Percentiles rank a stretch among this genome's conserved stretches.
phyloP scores from a whole-genome alignment of 129 eudicot species.

The Silybum marianum region DNA sequence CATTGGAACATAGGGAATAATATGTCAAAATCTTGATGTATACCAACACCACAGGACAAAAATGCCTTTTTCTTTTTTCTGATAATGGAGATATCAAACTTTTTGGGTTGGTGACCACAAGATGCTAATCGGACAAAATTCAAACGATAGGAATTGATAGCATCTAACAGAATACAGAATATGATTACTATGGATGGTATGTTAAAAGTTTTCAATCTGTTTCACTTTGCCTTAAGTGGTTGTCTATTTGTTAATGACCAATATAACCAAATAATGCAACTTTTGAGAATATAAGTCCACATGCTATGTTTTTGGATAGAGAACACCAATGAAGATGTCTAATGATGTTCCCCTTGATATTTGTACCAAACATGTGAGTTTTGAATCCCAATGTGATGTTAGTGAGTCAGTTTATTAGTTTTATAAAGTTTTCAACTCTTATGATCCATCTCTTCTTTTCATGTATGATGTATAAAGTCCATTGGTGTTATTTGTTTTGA shows the following conservation, averaged over 20 bases:
- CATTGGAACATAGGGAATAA: not conserved
- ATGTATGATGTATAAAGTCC: not conserved
- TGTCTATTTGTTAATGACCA: constrained; percentile 2
- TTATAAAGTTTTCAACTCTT: not conserved
- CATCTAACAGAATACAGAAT: not conserved
- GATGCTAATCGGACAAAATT: not conserved
- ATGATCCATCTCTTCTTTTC: not conserved
- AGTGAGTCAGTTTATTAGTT: no score
- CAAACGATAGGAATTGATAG: not conserved
- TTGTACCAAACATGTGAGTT: not conserved
- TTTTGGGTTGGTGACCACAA: not conserved
- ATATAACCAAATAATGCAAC: constrained; percentile 16
- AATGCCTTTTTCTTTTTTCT: not conserved
- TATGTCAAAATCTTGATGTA: not conserved
- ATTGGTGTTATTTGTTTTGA: not conserved
- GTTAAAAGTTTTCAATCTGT: not conserved
- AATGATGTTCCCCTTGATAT: not conserved
- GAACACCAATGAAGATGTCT: not conserved
- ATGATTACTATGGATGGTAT: not conserved
- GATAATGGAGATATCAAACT: not conserved
- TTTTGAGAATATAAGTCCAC: constrained; percentile 5
- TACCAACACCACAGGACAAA: not conserved
- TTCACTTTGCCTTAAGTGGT: not conserved
- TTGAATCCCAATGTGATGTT: not conserved
- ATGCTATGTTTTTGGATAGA: constrained; percentile 10